phyloP scores from a whole-genome alignment of 345 rosid genomes.

The Corymbia maculata region DNA sequence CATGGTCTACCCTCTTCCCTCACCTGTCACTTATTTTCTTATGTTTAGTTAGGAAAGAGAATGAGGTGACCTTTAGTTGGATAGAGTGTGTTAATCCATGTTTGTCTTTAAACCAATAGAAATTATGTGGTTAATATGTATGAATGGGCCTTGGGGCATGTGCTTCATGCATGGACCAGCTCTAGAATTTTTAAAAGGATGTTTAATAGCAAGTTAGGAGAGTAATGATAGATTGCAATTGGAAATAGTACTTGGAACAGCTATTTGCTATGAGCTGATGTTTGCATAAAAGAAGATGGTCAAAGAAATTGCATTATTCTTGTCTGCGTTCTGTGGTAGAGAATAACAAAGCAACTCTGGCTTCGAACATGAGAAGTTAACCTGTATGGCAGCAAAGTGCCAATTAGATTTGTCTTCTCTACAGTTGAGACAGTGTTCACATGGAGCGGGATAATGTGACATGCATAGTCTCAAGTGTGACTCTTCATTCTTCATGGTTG shows the following conservation, averaged over 20 bases:
- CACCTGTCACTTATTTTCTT: not conserved
- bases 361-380: not conserved
- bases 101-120: not conserved
- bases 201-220: not conserved
- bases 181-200: not conserved
- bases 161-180: not conserved
- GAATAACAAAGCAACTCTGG: not conserved
- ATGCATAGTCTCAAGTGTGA: not conserved
- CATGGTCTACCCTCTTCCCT: not conserved
- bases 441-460: rapidly evolving
- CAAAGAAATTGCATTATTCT: not conserved
- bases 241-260: not conserved
- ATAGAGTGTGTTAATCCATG: not conserved
- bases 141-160: not conserved
- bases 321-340: not conserved
- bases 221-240: not conserved
- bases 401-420: not conserved
- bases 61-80: not conserved
- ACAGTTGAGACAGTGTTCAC: not conserved
- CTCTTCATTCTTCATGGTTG: not conserved
- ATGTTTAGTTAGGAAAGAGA: not conserved
- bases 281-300: not conserved
- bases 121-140: not conserved
- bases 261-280: not conserved
- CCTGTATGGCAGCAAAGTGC: not conserved